Evolutionary conservation across 1,139 yeast species (phyloP), one percentile per base, ranked within the genome.

Genomic region (Saccharomyces hybrid): DNA sequence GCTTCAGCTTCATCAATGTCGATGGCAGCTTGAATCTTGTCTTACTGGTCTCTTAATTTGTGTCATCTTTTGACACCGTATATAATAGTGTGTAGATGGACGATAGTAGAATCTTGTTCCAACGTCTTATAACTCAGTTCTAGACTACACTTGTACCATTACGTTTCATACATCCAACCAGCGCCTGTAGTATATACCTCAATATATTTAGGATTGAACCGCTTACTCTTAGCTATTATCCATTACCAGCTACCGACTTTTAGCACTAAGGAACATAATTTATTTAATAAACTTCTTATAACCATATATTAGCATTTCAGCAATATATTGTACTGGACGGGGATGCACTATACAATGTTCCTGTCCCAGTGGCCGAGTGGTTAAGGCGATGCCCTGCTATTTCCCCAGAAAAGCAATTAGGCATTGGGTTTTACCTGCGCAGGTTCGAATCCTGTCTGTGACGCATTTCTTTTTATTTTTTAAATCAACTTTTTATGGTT

Each of bases 301-400:
- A 28, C 31, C 31, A 4, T 29, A 29, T 2, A 11, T 29, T 11
- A 29, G 34, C 14, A 12, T 31, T 31, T 31, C 34, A 1, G 34
- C 6, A 31, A 31, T 31, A 31, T 31, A 31, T 31, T 2, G 34
- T 31, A 31, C 4, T 1, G 26, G 47, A 2, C 1, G 2, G 2
- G n/a, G 26, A 14, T 3, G 8, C 6, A 24, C 26, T 24, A 24
- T 24, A 24, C 26, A 24, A 16, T 46, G 48, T 28, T 46, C 3
- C n/a, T 51, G 81, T 77, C 74, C 76, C 86, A 79, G 86, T 83
- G 87, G 86, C 87, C 87, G 88, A 83, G 88, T 82, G 88, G 88
- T 83, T 83, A 83, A 83, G 87, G 88, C 86, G 88, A 81, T 81
- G 84, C 87, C 87, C 88, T 82, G 86, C 86, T 82, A 81, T 68